Evolutionary conservation across 2,329 filamentous ascomycete genomes (phyloP).

Genomic region (Beauveria sp.): DNA sequence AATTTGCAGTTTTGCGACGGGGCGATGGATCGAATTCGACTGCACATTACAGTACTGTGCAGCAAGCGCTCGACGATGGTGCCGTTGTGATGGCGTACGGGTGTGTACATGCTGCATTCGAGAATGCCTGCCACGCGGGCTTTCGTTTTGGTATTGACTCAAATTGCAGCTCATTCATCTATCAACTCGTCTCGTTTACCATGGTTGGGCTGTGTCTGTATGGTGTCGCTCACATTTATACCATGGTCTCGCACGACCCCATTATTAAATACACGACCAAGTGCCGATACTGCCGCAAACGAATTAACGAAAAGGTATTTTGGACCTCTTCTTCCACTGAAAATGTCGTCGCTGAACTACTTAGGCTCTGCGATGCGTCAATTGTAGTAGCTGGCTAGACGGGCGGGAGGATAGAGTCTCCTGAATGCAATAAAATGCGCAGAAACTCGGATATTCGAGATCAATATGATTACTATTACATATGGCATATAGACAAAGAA

Average conservation of each 20-base stretch:
- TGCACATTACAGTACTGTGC: constrained; percentile 60
- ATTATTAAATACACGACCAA: constrained; percentile 65
- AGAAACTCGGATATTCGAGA: not conserved
- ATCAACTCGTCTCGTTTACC: constrained; percentile 57
- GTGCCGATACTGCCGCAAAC: constrained; percentile 60
- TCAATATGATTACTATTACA: not conserved
- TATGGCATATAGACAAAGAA: not conserved
- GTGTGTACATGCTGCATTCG: constrained; percentile 27
- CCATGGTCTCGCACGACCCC: constrained; percentile 52
- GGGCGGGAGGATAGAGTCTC: constrained; percentile 35
- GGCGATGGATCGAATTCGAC: constrained; percentile 47
- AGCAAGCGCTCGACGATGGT: constrained; percentile 62
- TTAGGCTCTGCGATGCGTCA: constrained; percentile 38
- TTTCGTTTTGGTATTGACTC: not conserved
- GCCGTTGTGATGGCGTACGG: constrained; percentile 67
- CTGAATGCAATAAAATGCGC: not conserved
- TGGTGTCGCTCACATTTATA: constrained; percentile 54
- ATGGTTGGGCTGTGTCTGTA: constrained; percentile 61
- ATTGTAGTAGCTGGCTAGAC: constrained; percentile 46
- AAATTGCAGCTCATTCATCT: constrained; percentile 46
- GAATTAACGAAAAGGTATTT: constrained; percentile 54
- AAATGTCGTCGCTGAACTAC: constrained; percentile 10
- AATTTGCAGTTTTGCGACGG: constrained; percentile 57
- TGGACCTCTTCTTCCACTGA: not conserved
- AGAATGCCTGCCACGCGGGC: too few species aligned